Conservation (phyloP, 257 asterid species). For the Plantago major region DNA sequence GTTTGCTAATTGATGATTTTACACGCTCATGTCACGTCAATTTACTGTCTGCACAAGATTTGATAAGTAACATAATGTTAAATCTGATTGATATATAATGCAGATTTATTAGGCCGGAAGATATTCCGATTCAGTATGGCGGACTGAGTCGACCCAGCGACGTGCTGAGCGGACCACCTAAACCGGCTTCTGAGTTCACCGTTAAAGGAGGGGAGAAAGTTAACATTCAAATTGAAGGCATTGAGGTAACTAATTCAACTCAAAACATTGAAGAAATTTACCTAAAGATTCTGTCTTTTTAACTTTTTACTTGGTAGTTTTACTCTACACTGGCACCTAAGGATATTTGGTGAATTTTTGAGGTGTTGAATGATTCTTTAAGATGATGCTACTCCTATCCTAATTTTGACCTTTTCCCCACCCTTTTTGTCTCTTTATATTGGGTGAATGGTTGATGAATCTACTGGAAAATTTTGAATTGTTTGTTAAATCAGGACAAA, state of each 20-base stretch:
- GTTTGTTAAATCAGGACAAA: conserved; percentile 2
- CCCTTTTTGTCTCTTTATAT: conserved; percentile 16
- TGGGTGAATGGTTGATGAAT: background rate
- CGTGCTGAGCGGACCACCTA: conserved; percentile 46
- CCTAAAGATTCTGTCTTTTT: background rate
- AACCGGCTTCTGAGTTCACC: conserved; percentile 88
- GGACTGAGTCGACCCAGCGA: conserved; percentile 77
- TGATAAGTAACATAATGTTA: too few species aligned
- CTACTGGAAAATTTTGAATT: conserved; percentile 6
- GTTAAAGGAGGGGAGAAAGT: conserved; percentile 91
- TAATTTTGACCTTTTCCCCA: conserved; percentile 12
- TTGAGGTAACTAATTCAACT: conserved; percentile 50
- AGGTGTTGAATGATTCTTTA: background rate
- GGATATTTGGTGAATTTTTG: background rate
- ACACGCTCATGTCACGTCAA: too few species aligned
- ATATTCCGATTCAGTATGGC: conserved; percentile 77
- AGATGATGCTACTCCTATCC: background rate
- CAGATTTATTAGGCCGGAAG: conserved; percentile 81
- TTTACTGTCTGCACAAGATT: too few species aligned
- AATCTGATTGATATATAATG: background rate
- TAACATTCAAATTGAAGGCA: conserved; percentile 91
- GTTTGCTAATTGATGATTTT: background rate
- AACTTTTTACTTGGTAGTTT: background rate
- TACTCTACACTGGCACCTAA: background rate
- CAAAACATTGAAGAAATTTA: background rate